Percentiles rank a stretch among this genome's conserved stretches.
Evolutionary conservation across 2,329 filamentous ascomycete genomes (phyloP).

Genomic region (Colletotrichum musae): DNA sequence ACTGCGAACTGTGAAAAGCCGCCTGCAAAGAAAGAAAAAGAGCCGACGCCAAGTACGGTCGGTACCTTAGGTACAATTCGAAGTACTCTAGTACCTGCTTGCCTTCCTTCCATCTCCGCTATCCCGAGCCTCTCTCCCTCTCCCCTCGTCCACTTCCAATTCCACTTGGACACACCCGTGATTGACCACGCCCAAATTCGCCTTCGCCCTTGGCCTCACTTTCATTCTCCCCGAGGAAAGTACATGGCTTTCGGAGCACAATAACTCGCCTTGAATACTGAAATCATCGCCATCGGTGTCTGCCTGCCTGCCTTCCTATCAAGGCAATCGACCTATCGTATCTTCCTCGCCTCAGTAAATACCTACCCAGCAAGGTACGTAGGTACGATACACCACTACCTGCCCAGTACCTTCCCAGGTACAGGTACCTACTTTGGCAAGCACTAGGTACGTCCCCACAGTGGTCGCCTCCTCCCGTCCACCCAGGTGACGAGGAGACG

Average conservation of each 20-base stretch:
- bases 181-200: neutral
- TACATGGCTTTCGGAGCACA: too few relatives aligned
- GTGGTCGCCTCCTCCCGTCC: slow-evolving; percentile 35
- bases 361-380: too few relatives aligned
- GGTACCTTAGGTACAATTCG: too few relatives aligned
- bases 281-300: too few relatives aligned
- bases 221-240: neutral
- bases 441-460: slow-evolving; percentile 16
- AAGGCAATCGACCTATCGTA: too few relatives aligned
- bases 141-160: slow-evolving; percentile 27
- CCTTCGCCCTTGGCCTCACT: neutral
- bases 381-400: neutral
- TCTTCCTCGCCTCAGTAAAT: too few relatives aligned
- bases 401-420: too few relatives aligned
- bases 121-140: neutral
- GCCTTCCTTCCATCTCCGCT: neutral
- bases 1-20: slow-evolving; percentile 20
- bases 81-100: too few relatives aligned
- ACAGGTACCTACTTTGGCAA: neutral
- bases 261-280: too few relatives aligned
- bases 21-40: neutral
- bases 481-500: too few relatives aligned
- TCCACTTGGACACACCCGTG: slow-evolving; percentile 24
- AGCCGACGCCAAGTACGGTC: slow-evolving; percentile 7
- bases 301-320: too few relatives aligned